Conservation (phyloP, 495 filamentous ascomycete species). For the Penicillium dipodomyicola region DNA sequence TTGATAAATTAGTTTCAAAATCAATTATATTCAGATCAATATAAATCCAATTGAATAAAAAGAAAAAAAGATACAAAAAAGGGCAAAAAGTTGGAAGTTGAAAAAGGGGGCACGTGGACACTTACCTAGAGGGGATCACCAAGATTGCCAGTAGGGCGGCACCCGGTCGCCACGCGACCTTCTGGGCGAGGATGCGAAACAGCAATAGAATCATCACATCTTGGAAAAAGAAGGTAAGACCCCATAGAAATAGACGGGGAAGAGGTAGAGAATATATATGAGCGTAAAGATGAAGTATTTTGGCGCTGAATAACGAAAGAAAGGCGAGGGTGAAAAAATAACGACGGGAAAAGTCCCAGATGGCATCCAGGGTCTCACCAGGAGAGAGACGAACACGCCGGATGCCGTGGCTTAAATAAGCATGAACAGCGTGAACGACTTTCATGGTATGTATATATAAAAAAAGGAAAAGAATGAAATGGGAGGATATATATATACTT, state of each 20-base stretch:
- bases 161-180: slow-evolving; percentile 24
- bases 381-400: slow-evolving; percentile 22
- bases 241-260: slow-evolving; percentile 34
- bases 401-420: slow-evolving; percentile 12
- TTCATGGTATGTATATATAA: slow-evolving; percentile 12
- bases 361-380: slow-evolving; percentile 24
- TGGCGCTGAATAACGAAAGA: slow-evolving; percentile 34
- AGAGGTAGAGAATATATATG: slow-evolving; percentile 36
- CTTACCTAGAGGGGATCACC: slow-evolving; percentile 38
- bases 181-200: slow-evolving; percentile 30
- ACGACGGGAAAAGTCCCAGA: slow-evolving; percentile 36
- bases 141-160: slow-evolving; percentile 22
- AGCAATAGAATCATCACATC: slow-evolving; percentile 38
- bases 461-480: background rate
- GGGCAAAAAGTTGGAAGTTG: no score
- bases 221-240: slow-evolving; percentile 40
- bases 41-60: no score
- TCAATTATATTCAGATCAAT: background rate
- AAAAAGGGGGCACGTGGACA: slow-evolving; percentile 13
- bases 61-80: no score
- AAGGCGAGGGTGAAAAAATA: slow-evolving; percentile 40
- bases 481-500: background rate
- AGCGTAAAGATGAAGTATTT: slow-evolving; percentile 39
- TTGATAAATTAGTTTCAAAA: no score
- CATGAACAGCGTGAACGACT: slow-evolving; percentile 16